A percentile compares a stretch with the other conserved stretches of the same genome.
Evolutionary conservation across 1,284 basidiomycete species (phyloP).

Genomic region (Cutaneotrichosporon cyanovorans): DNA sequence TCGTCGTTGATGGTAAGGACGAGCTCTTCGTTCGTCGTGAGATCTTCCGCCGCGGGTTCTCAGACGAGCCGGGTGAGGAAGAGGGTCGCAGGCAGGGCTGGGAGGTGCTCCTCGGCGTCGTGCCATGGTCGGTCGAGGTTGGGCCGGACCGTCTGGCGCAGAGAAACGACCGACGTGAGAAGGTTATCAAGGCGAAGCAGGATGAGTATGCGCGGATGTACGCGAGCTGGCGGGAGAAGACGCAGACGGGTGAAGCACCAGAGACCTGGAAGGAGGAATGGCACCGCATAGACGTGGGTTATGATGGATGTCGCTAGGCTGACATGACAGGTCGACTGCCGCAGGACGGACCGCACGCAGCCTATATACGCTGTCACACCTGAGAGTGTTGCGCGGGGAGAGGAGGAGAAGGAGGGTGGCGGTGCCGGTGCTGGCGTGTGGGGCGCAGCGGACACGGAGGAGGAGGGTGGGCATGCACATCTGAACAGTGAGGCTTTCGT

Average conservation of each 20-base stretch:
- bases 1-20: conserved; percentile 35
- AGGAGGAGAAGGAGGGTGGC: conserved; percentile 37
- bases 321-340: conserved; percentile 74
- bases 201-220: conserved; percentile 62
- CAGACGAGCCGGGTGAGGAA: conserved; percentile 59
- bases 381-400: conserved; percentile 21
- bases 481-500: conserved; percentile 52
- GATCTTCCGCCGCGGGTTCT: conserved; percentile 52
- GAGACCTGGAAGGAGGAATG: conserved; percentile 45
- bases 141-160: conserved; percentile 11
- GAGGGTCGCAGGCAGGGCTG: conserved; percentile 65
- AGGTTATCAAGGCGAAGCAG: conserved; percentile 59
- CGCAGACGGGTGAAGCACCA: conserved; percentile 26
- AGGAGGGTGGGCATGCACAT: conserved; percentile 69
- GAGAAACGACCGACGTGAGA: conserved; percentile 44
- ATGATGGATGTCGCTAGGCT: background rate
- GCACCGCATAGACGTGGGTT: conserved; percentile 47
- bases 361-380: conserved; percentile 64
- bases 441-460: conserved; percentile 50
- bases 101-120: conserved; percentile 82
- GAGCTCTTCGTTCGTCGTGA: conserved; percentile 38
- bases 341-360: conserved; percentile 89
- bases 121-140: conserved; percentile 54
- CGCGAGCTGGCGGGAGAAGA: conserved; percentile 59
- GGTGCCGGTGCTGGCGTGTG: conserved; percentile 26